These are phyloP conservation scores for Leishmania martiniquensis DNA, from an alignment of 208 protist species.

Conservation along the genomic window DNA sequence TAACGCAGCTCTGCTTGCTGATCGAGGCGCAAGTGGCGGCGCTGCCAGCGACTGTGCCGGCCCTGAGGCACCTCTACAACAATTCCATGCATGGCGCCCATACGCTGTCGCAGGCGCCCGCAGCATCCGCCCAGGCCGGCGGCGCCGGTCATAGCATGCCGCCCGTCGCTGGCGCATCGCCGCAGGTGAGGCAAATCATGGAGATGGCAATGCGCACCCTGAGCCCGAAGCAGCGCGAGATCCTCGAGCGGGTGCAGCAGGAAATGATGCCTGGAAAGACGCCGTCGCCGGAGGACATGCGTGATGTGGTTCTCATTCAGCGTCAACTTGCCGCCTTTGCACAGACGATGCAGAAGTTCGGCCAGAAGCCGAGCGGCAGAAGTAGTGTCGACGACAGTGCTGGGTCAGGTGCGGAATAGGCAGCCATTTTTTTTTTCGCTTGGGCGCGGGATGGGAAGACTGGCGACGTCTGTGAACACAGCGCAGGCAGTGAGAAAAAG, in stretches of 20 bases:
- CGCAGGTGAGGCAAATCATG: slow-evolving; percentile 57
- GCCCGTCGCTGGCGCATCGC: slow-evolving; percentile 18
- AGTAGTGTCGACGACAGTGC: slow-evolving; percentile 4
- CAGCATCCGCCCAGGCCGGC: slow-evolving; percentile 31
- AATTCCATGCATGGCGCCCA: slow-evolving; percentile 27
- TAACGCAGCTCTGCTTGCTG: slow-evolving; percentile 65
- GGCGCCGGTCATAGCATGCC: slow-evolving; percentile 3
- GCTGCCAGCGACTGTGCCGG: slow-evolving; percentile 44
- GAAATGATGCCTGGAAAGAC: slow-evolving; percentile 56
- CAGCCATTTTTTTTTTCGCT: background rate
- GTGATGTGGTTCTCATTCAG: slow-evolving; percentile 77
- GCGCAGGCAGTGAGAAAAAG: no score
- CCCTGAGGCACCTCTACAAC: slow-evolving; percentile 34
- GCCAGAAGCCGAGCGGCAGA: slow-evolving; percentile 6
- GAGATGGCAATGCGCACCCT: slow-evolving; percentile 78
- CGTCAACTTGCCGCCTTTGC: slow-evolving; percentile 80
- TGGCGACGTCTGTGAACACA: no score
- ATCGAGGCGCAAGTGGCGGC: slow-evolving; percentile 60
- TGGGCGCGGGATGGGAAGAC: no score
- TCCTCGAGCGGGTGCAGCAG: slow-evolving; percentile 61
- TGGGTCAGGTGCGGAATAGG: background rate
- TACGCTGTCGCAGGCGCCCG: slow-evolving; percentile 7
- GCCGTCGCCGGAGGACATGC: slow-evolving; percentile 63
- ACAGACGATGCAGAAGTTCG: slow-evolving; percentile 74
- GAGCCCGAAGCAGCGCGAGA: slow-evolving; percentile 47